Percentiles rank a stretch among this genome's conserved stretches.
Evolutionary conservation across 345 rosid genomes (phyloP).

Genomic region (Syzygium grande): DNA sequence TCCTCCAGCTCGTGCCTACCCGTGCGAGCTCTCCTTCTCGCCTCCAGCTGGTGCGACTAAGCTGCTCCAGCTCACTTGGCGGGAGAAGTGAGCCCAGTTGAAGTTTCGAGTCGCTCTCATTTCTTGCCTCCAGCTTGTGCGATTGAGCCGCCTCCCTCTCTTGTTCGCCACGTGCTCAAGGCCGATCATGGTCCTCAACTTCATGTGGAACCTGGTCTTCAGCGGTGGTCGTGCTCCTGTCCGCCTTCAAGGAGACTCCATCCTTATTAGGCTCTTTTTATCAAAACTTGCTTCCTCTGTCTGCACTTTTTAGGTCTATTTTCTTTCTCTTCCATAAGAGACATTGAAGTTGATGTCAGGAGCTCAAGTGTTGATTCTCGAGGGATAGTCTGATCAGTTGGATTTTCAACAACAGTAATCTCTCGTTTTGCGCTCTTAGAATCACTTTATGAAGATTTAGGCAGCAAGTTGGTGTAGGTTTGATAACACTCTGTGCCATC

Average conservation of each 20-base stretch:
- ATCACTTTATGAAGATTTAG: neutral
- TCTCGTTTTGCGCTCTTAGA: neutral
- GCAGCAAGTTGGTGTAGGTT: neutral
- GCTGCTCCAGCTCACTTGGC: no score
- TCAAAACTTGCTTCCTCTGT: slow-evolving; percentile 1
- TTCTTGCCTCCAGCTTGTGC: no score
- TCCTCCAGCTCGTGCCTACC: no score
- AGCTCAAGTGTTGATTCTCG: neutral
- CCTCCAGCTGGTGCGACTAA: no score
- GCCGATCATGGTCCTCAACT: no score
- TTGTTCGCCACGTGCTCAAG: no score
- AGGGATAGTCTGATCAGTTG: neutral
- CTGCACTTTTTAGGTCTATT: neutral
- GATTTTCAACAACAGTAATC: neutral
- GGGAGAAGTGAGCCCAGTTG: no score
- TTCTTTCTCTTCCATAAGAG: neutral
- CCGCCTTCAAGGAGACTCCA: neutral
- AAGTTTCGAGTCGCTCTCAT: no score
- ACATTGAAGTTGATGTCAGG: neutral
- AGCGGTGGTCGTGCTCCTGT: no score
- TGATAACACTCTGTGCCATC: neutral
- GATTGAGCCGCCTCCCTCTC: no score
- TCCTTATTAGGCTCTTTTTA: neutral
- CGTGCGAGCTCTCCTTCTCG: no score
- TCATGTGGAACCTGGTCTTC: no score